Base-by-base conservation (phyloP, 176 grass and related monocot genomes). In the Zoysia pacifica region DNA sequence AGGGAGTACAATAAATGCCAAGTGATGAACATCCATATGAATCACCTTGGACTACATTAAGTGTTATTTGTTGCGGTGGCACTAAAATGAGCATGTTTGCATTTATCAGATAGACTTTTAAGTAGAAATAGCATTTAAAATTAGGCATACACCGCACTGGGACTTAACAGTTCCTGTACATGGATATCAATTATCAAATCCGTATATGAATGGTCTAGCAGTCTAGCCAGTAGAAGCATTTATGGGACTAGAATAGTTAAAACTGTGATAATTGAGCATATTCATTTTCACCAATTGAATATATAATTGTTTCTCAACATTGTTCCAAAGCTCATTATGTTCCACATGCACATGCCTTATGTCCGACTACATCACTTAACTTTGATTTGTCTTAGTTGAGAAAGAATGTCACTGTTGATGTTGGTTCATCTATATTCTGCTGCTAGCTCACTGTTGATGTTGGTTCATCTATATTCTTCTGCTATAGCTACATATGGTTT, bases 351-450 rank as follows among this genome's bases (percentile, higher is more conserved):
- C n/a, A n/a, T n/a, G n/a, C n/a, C n/a, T n/a, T n/a, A n/a, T n/a
- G n/a, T n/a, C n/a, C n/a, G n/a, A n/a, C n/a, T n/a, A n/a, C n/a
- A n/a, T 4, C 11, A 73, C n/a, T 7, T 36, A 73, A 56, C 64
- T 48, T 76, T 47, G 4, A 14, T 76, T 16, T 36, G 11, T 2
- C 59, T 35, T 36, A 35, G 19, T 35, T 62, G 28, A 62, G 59
- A 62, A 62, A 11, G 20, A 62, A 62, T 69, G 13, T 28, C 70
- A 49, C n/a, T 10, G 15, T 49, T 73, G 18, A 62, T 49, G 8
- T 72, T 51, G 35, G 39, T 74, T 74, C 13, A 36, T 82, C 48
- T 10, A 82, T 28, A 5, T 48, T 70, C 53, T 41, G 56, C n/a
- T 60, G 7, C 56, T 60, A 60, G 35, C 19, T 48, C n/a, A n/a